Evolutionary conservation across 495 filamentous ascomycete genomes (phyloP), one percentile per base, ranked within the genome.

Genomic region (Daldinia bambusicola): DNA sequence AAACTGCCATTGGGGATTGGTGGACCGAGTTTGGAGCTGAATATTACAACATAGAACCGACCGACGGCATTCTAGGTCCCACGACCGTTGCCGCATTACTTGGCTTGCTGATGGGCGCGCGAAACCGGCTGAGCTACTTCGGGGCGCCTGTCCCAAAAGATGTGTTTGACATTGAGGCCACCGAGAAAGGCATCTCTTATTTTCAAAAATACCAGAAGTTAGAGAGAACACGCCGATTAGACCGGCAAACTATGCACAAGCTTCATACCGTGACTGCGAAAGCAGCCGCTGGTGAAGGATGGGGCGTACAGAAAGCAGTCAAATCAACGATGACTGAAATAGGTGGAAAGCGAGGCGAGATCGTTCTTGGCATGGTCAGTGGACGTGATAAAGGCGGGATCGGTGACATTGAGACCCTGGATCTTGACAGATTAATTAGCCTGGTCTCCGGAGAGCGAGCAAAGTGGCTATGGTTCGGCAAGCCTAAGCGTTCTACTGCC

Each of bases 391-490:
- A 95, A 78, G 93, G 87, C 40, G 91, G 93, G 31, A 96, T 97
- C 74, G 93, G 91, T 14, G 95, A 95, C 66, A 88, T 98, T 37
- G 95, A 99, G 80, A 98, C 93, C 2, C 80, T 92, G 9, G 93
- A 98, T 73, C 86, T 99, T 36, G 94, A 96, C 63, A 90, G 85
- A 40, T 95, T 98, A 68, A 84, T 92, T 32, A 87, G 88, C 62
- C 81, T 97, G 36, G 87, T 90, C 0, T 89, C 86, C 59, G 95
- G 95, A 32, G 90, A 92, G 75, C 87, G 92, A 59, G 84, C 91
- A 10, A 98, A 97, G 77, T 98, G 92, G 91, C 83, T 99, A 9
- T 99, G 96, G 96, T 85, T 91, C 56, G 96, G 96, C 8, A 99
- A 97, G 74, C 85, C 90, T 12, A 88, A 83, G 67, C 79, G 83